Percentiles rank a stretch among this genome's conserved stretches.
Conservation (phyloP, 1,139 yeast genomes). For the Suhomyces kunorum region DNA sequence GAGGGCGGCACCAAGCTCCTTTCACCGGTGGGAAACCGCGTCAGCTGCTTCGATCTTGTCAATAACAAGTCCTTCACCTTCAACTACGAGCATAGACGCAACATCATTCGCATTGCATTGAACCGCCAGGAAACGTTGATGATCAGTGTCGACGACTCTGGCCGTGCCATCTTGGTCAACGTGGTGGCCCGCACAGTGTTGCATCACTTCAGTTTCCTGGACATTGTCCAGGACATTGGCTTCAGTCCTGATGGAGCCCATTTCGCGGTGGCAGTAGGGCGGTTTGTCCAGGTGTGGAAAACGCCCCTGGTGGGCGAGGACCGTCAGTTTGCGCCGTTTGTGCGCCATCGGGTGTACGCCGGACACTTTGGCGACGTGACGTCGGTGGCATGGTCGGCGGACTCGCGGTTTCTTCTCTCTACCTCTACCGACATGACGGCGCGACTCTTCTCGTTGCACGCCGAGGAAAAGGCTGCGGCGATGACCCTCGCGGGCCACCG, state of each 20-base stretch:
- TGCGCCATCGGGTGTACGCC: constrained; percentile 84
- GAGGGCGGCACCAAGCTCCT: constrained; percentile 81
- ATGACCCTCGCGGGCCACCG: constrained; percentile 91
- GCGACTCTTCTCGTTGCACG: constrained; percentile 74
- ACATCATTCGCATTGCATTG: constrained; percentile 75
- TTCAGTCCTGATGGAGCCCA: constrained; percentile 88
- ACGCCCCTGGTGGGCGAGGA: constrained; percentile 76
- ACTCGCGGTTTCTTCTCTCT: constrained; percentile 82
- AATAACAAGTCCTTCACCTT: constrained; percentile 87
- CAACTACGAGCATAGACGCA: constrained; percentile 88
- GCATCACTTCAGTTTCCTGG: constrained; percentile 93
- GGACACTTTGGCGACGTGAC: constrained; percentile 89
- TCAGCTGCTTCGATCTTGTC: constrained; percentile 81
- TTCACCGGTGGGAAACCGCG: constrained; percentile 94
- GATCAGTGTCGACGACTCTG: constrained; percentile 87
- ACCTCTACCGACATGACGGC: constrained; percentile 91
- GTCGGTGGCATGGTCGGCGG: constrained; percentile 83
- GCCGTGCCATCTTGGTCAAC: constrained; percentile 89
- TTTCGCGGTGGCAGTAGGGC: constrained; percentile 82
- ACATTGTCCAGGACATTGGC: constrained; percentile 66
- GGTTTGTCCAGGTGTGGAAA: constrained; percentile 90
- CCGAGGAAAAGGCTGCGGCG: constrained; percentile 78
- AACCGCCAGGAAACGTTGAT: constrained; percentile 80
- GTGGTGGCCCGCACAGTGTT: constrained; percentile 82
- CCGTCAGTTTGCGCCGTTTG: constrained; percentile 94